Evolutionary conservation across 2,329 filamentous ascomycete species (phyloP), one percentile per base, ranked within the genome.

Genomic region (Penicillium hordei): DNA sequence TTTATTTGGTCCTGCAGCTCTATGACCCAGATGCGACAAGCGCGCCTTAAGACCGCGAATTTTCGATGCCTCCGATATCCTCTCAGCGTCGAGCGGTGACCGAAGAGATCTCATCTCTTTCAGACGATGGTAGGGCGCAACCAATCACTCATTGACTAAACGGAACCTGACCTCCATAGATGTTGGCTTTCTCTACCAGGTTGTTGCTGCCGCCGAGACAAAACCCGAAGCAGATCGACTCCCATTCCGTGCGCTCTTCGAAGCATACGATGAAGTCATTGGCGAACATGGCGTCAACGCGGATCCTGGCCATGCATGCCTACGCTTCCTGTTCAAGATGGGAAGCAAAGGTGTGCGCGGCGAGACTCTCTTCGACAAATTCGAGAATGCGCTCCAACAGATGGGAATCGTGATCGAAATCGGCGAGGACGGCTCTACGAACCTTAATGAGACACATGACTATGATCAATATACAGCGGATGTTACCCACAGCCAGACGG

Each of bases 321-420:
- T 91, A 63, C 85, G 88, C 61, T 87, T 95, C 67, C 77, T 96
- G 55, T 90, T 94, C 72, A 88, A 88, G 67, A 86, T 96, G 70
- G 89, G 90, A 52, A 86, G 86, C 59, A 82, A 75, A 60, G 69
- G 67, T 43, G 64, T 85, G 67, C 81, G 81, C 57, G 82, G 83
- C 46, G 75, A 82, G 46, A 81, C 81, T 5, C 79, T 95, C 29
- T 81, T 85, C 61, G 84, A 88, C 57, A 89, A 88, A 65, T 93
- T 94, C 67, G 83, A 86, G 71, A 79, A 82, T 57, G 81, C 91
- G 58, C 79, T 95, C 63, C 79, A 77, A 17, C 82, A 84, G 49
- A 86, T 91, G 81, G 87, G 87, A 23, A 91, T 93, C 61, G 81
- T 86, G 42, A 79, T 94, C 53, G 86, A 90, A 60, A 83, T 88